phyloP scores from a whole-genome alignment of 2,329 filamentous ascomycete species.

The Fusarium lyarnte region DNA sequence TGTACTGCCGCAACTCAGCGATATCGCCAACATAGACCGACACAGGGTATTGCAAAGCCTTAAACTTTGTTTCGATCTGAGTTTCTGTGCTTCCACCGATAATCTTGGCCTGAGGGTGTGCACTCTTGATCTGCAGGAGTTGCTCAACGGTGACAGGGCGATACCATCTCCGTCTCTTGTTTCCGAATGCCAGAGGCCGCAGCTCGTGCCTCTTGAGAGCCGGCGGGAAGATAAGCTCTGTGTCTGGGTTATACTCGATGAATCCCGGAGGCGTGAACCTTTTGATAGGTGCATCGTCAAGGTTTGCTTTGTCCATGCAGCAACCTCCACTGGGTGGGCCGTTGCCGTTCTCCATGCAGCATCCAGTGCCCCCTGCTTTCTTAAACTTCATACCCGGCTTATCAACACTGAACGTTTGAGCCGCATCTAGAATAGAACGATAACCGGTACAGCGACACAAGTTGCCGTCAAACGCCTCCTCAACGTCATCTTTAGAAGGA shows the following conservation, averaged over 20 bases:
- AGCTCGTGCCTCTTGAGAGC: constrained; percentile 83
- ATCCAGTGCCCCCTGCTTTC: constrained; percentile 61
- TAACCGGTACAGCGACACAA: constrained; percentile 96
- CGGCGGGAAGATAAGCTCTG: constrained; percentile 94
- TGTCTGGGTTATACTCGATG: constrained; percentile 93
- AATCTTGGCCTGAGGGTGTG: constrained; percentile 86
- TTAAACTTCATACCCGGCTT: constrained; percentile 57
- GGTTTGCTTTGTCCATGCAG: constrained; percentile 70
- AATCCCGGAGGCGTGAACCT: constrained; percentile 87
- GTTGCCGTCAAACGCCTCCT: constrained; percentile 98
- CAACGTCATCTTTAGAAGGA: constrained; percentile 83
- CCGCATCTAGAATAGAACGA: constrained; percentile 90
- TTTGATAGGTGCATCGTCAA: constrained; percentile 66
- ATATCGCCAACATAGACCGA: constrained; percentile 96
- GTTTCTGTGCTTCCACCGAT: constrained; percentile 97
- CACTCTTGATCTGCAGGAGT: constrained; percentile 89
- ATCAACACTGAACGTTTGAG: constrained; percentile 81
- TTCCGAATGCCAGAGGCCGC: constrained; percentile 86
- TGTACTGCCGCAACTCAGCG: constrained; percentile 83
- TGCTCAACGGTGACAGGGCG: constrained; percentile 87
- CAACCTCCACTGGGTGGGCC: constrained; percentile 61
- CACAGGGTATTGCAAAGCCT: constrained; percentile 87
- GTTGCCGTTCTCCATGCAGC: constrained; percentile 75
- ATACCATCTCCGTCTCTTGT: constrained; percentile 95
- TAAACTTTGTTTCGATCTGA: constrained; percentile 99